Base-by-base conservation (phyloP, 2,329 filamentous ascomycete species). In the Calonectria multiphialidica region DNA sequence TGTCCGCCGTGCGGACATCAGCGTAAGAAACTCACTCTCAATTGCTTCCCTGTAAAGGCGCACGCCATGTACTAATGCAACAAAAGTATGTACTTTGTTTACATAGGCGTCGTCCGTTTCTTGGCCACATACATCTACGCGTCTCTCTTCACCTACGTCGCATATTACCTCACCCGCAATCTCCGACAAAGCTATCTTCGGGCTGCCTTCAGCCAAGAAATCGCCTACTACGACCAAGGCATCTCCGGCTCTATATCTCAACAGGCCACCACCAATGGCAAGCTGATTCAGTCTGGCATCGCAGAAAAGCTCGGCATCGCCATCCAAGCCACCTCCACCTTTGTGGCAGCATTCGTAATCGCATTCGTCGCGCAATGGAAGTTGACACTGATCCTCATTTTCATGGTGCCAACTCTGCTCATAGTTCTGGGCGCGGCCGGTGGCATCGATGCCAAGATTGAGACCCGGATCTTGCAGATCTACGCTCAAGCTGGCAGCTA, bases 51-150 rank as follows among this genome's bases (percentile, higher is more conserved):
- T n/a, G n/a, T n/a, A n/a, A n/a, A n/a, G n/a, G n/a, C n/a, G n/a
- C n/a, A n/a, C n/a, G n/a, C n/a, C n/a, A n/a, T n/a, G n/a, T n/a
- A n/a, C n/a, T n/a, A n/a, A n/a, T n/a, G n/a, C n/a, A n/a, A n/a
- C n/a, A n/a, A n/a, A n/a, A n/a, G n/a, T n/a, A n/a, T n/a, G n/a
- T 90, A 87, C 77, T 90, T 91, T 73, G 82, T 91, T 40, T 90
- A 90, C 73, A 82, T 91, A n/a, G 90, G 90, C 75, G 81, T 90
- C 61, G 89, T 80, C 0, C 86, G 88, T 25, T 87, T 90, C 71
- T 77, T 80, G 30, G 77, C 88, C 10, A 83, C 86, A 10, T 91
- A 90, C 74, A 76, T 85, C 21, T 83, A 84, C 75, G 82, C 82
- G 40, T 77, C 80, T 6, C 78, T 82, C 37, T 78, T 89, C 25